These are phyloP conservation scores for Candida nitratophila DNA, from an alignment of 805 yeast species.

Conservation along the genomic window DNA sequence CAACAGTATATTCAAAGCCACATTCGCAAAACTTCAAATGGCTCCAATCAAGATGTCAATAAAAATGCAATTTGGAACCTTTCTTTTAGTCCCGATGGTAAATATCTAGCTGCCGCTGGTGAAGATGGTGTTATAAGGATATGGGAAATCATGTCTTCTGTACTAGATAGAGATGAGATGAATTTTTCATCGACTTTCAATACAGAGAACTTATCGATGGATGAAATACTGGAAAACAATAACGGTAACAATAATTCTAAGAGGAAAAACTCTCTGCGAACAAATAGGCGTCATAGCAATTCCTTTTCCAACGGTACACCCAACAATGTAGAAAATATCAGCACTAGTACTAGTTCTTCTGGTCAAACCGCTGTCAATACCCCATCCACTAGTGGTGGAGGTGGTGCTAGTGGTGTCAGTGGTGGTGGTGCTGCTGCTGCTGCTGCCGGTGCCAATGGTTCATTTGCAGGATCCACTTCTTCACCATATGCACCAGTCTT, in stretches of 20 bases:
- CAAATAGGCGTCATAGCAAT: background rate
- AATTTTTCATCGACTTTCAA: background rate
- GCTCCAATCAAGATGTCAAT: constrained; percentile 10
- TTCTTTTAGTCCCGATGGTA: constrained; percentile 75
- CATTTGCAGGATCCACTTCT: too few relatives aligned
- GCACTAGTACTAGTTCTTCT: background rate
- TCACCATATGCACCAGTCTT: constrained; percentile 67
- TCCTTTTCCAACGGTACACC: background rate
- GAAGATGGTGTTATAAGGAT: constrained; percentile 60
- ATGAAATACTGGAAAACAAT: background rate
- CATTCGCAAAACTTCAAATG: constrained; percentile 15
- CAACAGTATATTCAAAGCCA: constrained; percentile 5
- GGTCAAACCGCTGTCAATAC: background rate
- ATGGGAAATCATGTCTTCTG: constrained; percentile 77
- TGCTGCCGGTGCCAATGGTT: too few relatives aligned
- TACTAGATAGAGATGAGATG: constrained; percentile 46
- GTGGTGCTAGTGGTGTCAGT: too few relatives aligned
- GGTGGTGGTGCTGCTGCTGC: too few relatives aligned
- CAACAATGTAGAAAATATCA: background rate
- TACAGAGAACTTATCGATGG: background rate
- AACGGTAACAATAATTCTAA: background rate
- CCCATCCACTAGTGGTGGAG: background rate
- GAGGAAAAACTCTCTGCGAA: background rate
- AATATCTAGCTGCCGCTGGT: constrained; percentile 78
- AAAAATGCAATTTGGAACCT: constrained; percentile 60